Percentiles rank a stretch among this genome's conserved stretches.
phyloP scores from a whole-genome alignment of 768 basidiomycete genomes.

The Dentipellis fragilis region DNA sequence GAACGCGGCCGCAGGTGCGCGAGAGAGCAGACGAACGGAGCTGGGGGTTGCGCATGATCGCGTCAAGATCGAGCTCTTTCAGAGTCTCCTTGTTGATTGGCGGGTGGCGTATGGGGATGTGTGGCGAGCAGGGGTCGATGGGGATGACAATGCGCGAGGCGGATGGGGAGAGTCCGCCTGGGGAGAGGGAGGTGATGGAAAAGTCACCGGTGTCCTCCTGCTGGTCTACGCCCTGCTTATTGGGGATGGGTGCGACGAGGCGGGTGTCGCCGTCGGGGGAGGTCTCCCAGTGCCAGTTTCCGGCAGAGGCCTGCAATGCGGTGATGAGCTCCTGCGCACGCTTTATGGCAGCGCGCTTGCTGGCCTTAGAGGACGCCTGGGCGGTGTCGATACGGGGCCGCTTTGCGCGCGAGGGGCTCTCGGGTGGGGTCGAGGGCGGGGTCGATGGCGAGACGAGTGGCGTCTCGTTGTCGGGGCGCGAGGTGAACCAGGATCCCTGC shows the following conservation, averaged over 20 bases:
- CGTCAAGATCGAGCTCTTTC: constrained; percentile 75
- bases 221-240: constrained; percentile 14
- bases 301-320: constrained; percentile 13
- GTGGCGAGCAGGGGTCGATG: constrained; percentile 34
- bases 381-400: constrained; percentile 12
- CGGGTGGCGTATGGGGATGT: constrained; percentile 62
- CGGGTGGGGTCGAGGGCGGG: background rate
- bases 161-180: constrained; percentile 13
- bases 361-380: constrained; percentile 4
- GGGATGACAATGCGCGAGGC: constrained; percentile 22
- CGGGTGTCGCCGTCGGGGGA: constrained; percentile 13
- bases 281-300: constrained; percentile 14
- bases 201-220: constrained; percentile 1
- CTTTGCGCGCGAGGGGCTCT: constrained; percentile 13
- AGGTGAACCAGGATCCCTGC: constrained; percentile 4
- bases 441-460: constrained; percentile 3
- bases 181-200: constrained; percentile 15
- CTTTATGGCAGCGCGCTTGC: constrained; percentile 9
- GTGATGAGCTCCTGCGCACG: constrained; percentile 9
- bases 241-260: constrained; percentile 15
- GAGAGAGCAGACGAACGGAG: constrained; percentile 52
- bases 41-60: constrained; percentile 83
- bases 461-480: constrained; percentile 1
- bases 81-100: constrained; percentile 78
- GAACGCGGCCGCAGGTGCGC: background rate